A percentile compares a stretch with the other conserved stretches of the same genome.
phyloP scores from a whole-genome alignment of 768 basidiomycete species.

The Leccinellum luteum region DNA sequence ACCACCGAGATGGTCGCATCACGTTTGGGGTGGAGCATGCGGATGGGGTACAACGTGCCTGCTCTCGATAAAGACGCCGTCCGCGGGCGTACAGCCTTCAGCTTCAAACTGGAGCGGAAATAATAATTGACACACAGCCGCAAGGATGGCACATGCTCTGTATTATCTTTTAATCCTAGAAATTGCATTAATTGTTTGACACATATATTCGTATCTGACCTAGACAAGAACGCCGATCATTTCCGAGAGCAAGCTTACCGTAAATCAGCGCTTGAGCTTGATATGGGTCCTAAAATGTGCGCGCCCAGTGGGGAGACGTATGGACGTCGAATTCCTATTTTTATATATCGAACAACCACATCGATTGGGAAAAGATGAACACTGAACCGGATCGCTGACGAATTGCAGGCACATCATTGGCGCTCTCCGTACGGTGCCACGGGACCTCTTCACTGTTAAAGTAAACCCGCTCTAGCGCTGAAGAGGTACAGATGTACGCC shows the following conservation, averaged over 20 bases:
- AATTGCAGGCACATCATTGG: not conserved
- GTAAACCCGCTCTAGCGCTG: not conserved
- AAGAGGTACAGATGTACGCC: not conserved
- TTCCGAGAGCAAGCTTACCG: not conserved
- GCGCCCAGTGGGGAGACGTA: conserved; percentile 5
- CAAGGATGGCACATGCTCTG: not conserved
- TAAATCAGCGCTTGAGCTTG: not conserved
- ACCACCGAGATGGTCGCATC: not conserved
- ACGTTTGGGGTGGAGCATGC: conserved; percentile 8
- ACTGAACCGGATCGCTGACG: conserved; percentile 2
- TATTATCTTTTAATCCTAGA: not conserved
- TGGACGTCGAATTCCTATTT: not conserved
- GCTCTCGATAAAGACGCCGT: not conserved
- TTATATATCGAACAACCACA: not conserved
- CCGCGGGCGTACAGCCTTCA: not conserved
- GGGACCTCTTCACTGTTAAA: not conserved
- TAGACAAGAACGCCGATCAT: conserved; percentile 9
- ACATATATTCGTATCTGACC: not conserved
- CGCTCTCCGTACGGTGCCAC: not conserved
- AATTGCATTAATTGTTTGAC: not conserved
- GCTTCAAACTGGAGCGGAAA: not conserved
- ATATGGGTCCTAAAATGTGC: not conserved
- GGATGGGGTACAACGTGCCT: conserved; percentile 7
- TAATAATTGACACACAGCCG: not conserved
- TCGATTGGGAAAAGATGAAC: not conserved